Evolutionary conservation across 768 basidiomycete species (phyloP).

Genomic region (Mrakia hoshinonis): DNA sequence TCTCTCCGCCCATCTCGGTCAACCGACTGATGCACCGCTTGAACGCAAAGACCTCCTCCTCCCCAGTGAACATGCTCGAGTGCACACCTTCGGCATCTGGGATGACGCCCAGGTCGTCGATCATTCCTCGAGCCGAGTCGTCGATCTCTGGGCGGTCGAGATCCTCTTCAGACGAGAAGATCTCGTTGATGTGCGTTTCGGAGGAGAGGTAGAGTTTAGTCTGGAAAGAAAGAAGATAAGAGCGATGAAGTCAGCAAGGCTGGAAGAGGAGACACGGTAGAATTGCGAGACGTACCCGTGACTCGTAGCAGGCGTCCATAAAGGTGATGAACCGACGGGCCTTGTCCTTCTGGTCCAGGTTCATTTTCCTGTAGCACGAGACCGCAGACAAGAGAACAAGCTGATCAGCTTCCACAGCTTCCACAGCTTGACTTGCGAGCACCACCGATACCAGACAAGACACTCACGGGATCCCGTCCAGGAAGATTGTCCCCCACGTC

Average conservation of each 20-base stretch:
- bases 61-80: slow-evolving; percentile 84
- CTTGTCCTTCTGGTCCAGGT: slow-evolving; percentile 77
- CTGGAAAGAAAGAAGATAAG: background rate
- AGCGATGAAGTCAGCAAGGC: background rate
- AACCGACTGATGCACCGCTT: slow-evolving; percentile 58
- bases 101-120: slow-evolving; percentile 15
- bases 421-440: background rate
- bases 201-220: slow-evolving; percentile 5
- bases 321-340: slow-evolving; percentile 95
- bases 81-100: slow-evolving; percentile 43
- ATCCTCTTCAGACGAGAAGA: slow-evolving; percentile 9
- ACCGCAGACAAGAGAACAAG: background rate
- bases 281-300: slow-evolving; percentile 19
- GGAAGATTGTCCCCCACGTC: slow-evolving; percentile 76
- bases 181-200: background rate
- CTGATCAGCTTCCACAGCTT: background rate
- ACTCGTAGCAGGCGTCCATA: slow-evolving; percentile 63
- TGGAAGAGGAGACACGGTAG: background rate
- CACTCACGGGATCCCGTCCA: slow-evolving; percentile 46
- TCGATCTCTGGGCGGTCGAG: background rate
- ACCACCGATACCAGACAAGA: background rate
- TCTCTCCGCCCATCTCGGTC: slow-evolving; percentile 38
- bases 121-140: slow-evolving; percentile 3
- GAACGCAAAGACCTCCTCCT: slow-evolving; percentile 96
- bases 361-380: slow-evolving; percentile 53